Base-by-base conservation (phyloP, 495 filamentous ascomycete species). In the Aspergillus conjunctus region DNA sequence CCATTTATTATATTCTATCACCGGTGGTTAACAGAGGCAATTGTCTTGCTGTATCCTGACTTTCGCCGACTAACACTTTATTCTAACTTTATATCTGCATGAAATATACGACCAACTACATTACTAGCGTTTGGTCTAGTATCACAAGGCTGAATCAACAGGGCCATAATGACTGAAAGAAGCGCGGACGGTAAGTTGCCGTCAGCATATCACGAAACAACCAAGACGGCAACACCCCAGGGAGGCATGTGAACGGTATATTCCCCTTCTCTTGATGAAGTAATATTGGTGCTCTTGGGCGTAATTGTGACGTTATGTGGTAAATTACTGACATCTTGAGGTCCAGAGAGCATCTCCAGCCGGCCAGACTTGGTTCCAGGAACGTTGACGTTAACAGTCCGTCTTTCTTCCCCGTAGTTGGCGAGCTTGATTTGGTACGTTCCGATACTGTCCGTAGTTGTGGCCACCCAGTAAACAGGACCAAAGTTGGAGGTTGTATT, bases 401-500 rank as follows among this genome's bases (percentile, higher is more conserved):
- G 66, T 11, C 61, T 45, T 0, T 66, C 50, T 1, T 57, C 22
- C 10, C 71, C 69, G 54, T 64, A 76, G 56, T 70, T 74, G 30
- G 69, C 77, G 55, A 66, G 55, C 65, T 78, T 77, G 22, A 79
- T 46, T 32, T 66, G 67, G 32, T 74, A 69, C 8, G 69, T 48
- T 20, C 44, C 20, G 3, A 22, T 68, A 4, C 64, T 65, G 1
- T 72, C 66, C 20, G 66, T 73, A 17, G 67, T 71, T 10, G 80
- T 75, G 7, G 84, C 84, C 3, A 84, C 85, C 68, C 81, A 88
- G 71, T 84, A 90, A 0, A 84, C 64, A 0, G 87, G 87, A 7
- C 78, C 77, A 68, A 85, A 77, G 4, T 64, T 66, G 0, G 71
- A 64, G 0, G 69, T 70, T 14, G 74, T 72, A 2, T 78, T 62